A percentile compares a stretch with the other conserved stretches of the same genome.
These are phyloP conservation scores for Phlebiopsis gigantea DNA, from an alignment of 768 basidiomycete species.

Conservation along the genomic window DNA sequence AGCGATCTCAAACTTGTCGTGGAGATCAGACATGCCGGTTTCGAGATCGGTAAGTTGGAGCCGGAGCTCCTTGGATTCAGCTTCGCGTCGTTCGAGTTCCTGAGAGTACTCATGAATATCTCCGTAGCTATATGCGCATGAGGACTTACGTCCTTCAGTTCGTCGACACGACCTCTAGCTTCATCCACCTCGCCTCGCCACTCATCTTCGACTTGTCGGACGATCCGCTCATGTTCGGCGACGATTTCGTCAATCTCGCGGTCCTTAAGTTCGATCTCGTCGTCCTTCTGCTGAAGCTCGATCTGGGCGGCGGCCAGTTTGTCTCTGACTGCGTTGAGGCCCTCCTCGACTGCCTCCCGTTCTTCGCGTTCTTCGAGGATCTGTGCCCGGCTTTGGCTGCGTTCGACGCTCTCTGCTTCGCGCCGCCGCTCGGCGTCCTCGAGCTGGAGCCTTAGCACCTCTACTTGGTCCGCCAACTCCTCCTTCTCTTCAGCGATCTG, in stretches of 20 bases:
- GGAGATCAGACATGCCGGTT: conserved; percentile 62
- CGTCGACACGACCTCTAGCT: conserved; percentile 70
- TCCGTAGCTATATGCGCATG: neutral
- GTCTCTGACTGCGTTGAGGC: conserved; percentile 67
- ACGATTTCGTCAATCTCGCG: conserved; percentile 77
- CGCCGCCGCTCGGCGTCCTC: conserved; percentile 60
- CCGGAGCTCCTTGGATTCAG: conserved; percentile 70
- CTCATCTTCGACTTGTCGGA: conserved; percentile 71
- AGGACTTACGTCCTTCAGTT: conserved; percentile 61
- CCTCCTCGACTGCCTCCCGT: conserved; percentile 74
- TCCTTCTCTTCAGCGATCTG: conserved; percentile 69
- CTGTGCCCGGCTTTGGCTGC: conserved; percentile 69
- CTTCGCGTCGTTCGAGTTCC: conserved; percentile 76
- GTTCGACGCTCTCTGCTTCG: conserved; percentile 59
- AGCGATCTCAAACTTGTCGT: conserved; percentile 68
- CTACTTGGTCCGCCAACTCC: conserved; percentile 61
- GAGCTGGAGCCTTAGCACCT: conserved; percentile 56
- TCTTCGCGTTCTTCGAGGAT: conserved; percentile 69
- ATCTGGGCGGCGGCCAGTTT: conserved; percentile 76
- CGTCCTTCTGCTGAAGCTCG: conserved; percentile 81
- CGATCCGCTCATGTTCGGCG: conserved; percentile 65
- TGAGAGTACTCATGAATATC: conserved; percentile 30
- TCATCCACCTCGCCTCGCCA: conserved; percentile 90
- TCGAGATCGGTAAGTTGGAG: conserved; percentile 74
- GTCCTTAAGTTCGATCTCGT: conserved; percentile 77